Evolutionary conservation across 331 rosid genomes (phyloP).

Genomic region (Pyrus hybrid): DNA sequence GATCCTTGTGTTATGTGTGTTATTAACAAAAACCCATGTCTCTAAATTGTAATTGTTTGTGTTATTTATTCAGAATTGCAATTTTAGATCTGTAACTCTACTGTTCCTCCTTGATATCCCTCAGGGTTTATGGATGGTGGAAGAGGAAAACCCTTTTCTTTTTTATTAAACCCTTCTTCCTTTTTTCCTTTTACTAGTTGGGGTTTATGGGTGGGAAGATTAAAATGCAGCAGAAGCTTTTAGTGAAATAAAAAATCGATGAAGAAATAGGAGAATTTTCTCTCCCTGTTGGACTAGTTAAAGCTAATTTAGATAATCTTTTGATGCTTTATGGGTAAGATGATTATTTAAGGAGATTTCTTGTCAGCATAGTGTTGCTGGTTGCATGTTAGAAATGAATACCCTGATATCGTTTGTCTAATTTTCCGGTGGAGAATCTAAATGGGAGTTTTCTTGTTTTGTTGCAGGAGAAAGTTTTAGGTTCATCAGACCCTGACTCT

Average conservation of each 20-base stretch:
- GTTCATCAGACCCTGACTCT: slow-evolving; percentile 67
- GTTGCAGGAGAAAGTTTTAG: slow-evolving; percentile 73
- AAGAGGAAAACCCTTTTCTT: not conserved
- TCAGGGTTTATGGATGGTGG: not conserved
- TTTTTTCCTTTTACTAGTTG: not conserved
- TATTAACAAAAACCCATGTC: not conserved
- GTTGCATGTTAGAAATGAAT: not conserved
- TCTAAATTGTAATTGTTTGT: not conserved
- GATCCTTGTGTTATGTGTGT: not conserved
- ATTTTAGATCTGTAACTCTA: slow-evolving; percentile 10
- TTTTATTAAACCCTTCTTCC: not conserved
- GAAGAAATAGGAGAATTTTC: not conserved
- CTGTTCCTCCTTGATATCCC: not conserved
- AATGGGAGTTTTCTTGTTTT: slow-evolving; percentile 15
- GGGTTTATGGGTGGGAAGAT: not conserved
- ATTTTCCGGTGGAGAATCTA: not conserved
- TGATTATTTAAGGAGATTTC: too few relatives aligned
- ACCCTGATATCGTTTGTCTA: not conserved
- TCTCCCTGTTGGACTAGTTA: not conserved
- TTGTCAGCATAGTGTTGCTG: not conserved
- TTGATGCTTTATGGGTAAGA: not conserved
- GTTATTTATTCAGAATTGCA: not conserved
- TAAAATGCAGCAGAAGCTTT: not conserved
- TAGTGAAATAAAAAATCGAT: not conserved
- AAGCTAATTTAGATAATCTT: not conserved